Conservation (phyloP, 2,329 filamentous ascomycete genomes). For the Balansia obtecta region DNA sequence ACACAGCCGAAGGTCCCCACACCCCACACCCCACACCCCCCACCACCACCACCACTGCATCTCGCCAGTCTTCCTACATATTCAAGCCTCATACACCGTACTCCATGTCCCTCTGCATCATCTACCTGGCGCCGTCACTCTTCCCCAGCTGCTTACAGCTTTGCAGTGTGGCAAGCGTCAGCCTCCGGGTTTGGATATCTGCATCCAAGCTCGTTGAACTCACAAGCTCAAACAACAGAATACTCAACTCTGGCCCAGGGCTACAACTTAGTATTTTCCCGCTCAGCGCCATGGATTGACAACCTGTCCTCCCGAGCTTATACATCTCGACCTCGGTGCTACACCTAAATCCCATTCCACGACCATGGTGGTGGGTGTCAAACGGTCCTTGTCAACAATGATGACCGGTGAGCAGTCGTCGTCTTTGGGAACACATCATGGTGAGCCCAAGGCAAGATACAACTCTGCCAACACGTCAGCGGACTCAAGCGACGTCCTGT, state of each 20-base stretch:
- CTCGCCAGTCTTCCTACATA: too few relatives aligned
- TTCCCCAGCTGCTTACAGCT: background rate
- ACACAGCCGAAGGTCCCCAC: too few relatives aligned
- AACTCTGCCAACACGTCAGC: background rate
- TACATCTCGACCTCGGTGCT: background rate
- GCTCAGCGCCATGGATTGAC: background rate
- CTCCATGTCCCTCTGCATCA: too few relatives aligned
- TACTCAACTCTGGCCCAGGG: background rate
- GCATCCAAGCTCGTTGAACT: too few relatives aligned
- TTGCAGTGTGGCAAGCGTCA: background rate
- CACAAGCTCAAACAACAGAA: background rate
- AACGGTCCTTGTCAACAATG: conserved; percentile 25
- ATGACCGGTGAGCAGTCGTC: conserved; percentile 15
- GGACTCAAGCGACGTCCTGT: conserved; percentile 1
- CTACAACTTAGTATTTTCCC: background rate
- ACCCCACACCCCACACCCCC: too few relatives aligned
- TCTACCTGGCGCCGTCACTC: too few relatives aligned
- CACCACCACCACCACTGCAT: too few relatives aligned
- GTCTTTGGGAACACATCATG: conserved; percentile 7
- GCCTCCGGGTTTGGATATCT: background rate
- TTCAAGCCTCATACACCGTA: too few relatives aligned
- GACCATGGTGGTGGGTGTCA: conserved; percentile 25
- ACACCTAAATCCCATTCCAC: background rate
- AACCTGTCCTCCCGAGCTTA: too few relatives aligned
- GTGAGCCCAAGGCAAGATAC: background rate